phyloP scores from a whole-genome alignment of 352 stramenopile species.

The Pythium guiyangense region DNA sequence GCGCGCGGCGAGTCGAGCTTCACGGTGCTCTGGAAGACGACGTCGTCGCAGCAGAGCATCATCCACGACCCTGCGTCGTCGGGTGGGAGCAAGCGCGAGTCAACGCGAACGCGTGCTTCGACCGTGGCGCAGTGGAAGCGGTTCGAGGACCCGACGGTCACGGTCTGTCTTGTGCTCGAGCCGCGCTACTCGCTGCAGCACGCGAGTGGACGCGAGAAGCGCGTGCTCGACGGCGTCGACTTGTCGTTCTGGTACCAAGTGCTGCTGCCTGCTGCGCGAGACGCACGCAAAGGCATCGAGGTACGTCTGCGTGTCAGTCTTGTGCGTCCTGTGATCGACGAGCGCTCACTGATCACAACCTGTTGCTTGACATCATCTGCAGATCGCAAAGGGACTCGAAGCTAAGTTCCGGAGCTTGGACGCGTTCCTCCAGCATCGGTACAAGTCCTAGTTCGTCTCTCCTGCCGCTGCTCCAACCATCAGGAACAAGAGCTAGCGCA shows the following conservation, averaged over 20 bases:
- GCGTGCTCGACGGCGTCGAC: constrained; percentile 6
- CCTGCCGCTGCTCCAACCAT: too few relatives aligned
- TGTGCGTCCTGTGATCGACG: not conserved
- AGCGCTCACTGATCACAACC: not conserved
- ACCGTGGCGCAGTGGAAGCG: constrained; percentile 17
- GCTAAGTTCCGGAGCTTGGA: constrained; percentile 14
- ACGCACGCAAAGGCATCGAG: constrained; percentile 4
- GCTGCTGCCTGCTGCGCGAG: constrained; percentile 7
- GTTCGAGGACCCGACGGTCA: constrained; percentile 29
- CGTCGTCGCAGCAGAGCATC: constrained; percentile 20
- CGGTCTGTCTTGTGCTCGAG: constrained; percentile 29
- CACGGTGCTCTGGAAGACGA: constrained; percentile 38
- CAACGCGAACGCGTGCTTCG: not conserved
- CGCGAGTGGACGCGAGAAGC: not conserved
- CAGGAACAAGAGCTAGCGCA: too few relatives aligned
- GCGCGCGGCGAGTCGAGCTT: constrained; percentile 6
- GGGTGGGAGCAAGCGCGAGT: not conserved
- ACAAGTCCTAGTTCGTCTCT: not conserved
- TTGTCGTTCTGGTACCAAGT: constrained; percentile 32
- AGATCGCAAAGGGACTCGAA: constrained; percentile 11
- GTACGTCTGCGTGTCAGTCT: constrained; percentile 8
- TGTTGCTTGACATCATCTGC: not conserved
- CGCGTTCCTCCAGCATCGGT: constrained; percentile 3
- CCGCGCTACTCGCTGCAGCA: constrained; percentile 1
- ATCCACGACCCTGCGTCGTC: not conserved